Conservation (phyloP, 768 basidiomycete genomes). For the Termitomyces sp. region DNA sequence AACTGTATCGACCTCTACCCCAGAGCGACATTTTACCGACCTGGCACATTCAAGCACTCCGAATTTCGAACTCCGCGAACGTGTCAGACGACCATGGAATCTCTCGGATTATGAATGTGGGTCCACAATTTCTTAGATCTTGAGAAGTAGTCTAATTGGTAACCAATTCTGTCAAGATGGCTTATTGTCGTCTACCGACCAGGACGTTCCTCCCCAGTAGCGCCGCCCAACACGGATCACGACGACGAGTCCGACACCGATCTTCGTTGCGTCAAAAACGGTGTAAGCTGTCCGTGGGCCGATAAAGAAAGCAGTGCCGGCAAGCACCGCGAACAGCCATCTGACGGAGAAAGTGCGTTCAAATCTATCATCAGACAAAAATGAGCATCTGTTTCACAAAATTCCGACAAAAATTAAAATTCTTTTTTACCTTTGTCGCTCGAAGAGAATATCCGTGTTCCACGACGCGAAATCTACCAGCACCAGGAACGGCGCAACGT, state of each 20-base stretch:
- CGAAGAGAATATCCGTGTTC: conserved; percentile 37
- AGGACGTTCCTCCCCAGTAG: conserved; percentile 44
- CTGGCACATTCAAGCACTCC: too few relatives aligned
- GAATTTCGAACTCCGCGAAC: conserved; percentile 11
- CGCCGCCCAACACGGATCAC: conserved; percentile 43
- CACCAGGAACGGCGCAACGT: conserved; percentile 59
- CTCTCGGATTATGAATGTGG: not conserved
- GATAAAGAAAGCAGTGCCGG: conserved; percentile 52
- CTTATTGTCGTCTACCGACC: conserved; percentile 15
- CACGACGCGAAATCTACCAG: conserved; percentile 60
- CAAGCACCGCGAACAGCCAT: conserved; percentile 52
- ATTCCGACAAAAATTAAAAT: conserved; percentile 1
- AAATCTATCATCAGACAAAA: conserved; percentile 25
- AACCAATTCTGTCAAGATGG: not conserved
- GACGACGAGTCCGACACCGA: conserved; percentile 43
- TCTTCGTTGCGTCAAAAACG: conserved; percentile 60
- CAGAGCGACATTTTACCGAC: not conserved
- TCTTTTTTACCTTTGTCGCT: conserved; percentile 35
- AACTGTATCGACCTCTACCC: not conserved
- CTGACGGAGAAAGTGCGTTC: conserved; percentile 39
- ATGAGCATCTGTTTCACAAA: not conserved
- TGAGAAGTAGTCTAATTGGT: not conserved
- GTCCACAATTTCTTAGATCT: not conserved
- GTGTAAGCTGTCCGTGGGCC: conserved; percentile 66
- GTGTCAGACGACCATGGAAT: not conserved